These are phyloP conservation scores for Solanum chiquidenum DNA, from an alignment of 257 asterid species.

Conservation along the genomic window DNA sequence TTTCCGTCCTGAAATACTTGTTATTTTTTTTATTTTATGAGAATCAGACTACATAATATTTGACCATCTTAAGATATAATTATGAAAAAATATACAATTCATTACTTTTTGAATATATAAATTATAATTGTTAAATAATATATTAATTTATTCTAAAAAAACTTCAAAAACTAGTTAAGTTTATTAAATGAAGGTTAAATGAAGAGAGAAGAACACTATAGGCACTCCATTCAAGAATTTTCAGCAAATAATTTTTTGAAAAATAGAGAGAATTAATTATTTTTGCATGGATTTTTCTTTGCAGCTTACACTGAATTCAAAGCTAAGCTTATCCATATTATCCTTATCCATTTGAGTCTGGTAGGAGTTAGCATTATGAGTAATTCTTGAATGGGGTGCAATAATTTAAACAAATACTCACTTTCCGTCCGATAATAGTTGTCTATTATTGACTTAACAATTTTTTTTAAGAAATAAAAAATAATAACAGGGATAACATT, in stretches of 20 bases:
- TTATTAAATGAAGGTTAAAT: neutral
- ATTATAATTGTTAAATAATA: neutral
- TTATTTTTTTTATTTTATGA: neutral
- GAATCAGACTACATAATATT: neutral
- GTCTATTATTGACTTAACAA: too few species aligned
- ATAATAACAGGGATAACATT: too few species aligned
- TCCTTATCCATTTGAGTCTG: neutral
- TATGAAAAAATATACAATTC: neutral
- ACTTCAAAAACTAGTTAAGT: neutral
- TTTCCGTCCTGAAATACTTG: neutral
- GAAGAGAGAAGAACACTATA: constrained; percentile 3
- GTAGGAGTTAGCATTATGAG: neutral
- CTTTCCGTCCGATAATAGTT: too few species aligned
- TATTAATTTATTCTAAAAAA: neutral
- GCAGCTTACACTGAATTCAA: neutral
- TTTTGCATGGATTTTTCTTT: neutral
- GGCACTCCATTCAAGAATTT: constrained; percentile 47
- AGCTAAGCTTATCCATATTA: constrained; percentile 6
- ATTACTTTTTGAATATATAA: neutral
- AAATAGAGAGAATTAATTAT: neutral
- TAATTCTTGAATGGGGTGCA: neutral
- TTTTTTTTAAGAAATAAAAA: too few species aligned
- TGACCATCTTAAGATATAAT: neutral
- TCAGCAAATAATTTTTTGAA: neutral
- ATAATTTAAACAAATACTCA: neutral